Evolutionary conservation across 805 yeast species (phyloP), one percentile per base, ranked within the genome.

Genomic region (Candida pini): DNA sequence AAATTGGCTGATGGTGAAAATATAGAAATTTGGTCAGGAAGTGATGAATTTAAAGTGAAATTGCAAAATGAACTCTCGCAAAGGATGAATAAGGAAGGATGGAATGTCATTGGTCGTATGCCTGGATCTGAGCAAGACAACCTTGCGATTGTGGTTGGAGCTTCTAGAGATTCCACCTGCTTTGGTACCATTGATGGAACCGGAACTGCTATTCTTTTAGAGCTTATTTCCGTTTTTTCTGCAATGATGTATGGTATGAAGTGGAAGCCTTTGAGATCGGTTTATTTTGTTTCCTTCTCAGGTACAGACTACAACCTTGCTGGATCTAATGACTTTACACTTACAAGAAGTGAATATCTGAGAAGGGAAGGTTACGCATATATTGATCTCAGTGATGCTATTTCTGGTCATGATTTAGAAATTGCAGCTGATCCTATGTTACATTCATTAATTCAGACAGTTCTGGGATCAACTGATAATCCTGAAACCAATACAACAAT

Each of bases 201-300:
- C 4, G 94, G 95, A 1, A 78, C 92, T 2, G 76, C 81, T 0
- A 63, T 81, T 1, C 51, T 89, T 35, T 57, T 89, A 16, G 90
- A 89, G 43, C 58, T 89, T 38, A 75, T 84, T 8, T 74, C 81
- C 37, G 55, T 83, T 0, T 74, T 88, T 35, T 76, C 85, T 15
- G 66, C 74, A 18, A 62, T 88, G 56, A 78, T 73, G 39, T 66
- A 75, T 34, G 66, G 77, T 24, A 71, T 69, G 47, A 76, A 78
- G 40, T 89, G 97, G 97, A 64, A 67, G 30, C 97, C 97, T 0
- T 57, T 87, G 26, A 71, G 97, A 54, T 69, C 89, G 3, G 78
- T 89, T 10, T 80, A 81, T 50, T 88, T 89, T 60, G 76, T 77
- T 0, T 84, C 95, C 1, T 87, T 83, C 64, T 95, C 89, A 48